Conservation (phyloP, 257 asterid species). For the Lycium ferocissimum region DNA sequence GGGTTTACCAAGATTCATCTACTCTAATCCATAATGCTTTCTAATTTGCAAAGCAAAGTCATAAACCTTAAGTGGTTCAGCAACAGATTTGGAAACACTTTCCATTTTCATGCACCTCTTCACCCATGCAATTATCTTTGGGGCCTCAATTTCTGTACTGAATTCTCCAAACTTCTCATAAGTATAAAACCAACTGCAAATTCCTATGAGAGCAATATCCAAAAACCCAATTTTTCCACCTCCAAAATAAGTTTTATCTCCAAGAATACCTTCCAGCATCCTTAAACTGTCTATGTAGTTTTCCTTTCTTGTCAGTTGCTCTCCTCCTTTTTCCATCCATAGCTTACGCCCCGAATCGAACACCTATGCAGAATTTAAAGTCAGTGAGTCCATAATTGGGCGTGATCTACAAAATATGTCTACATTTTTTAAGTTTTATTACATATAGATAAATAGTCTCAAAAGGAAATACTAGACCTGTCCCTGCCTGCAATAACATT, state of each 20-base stretch:
- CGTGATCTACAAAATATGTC: background rate
- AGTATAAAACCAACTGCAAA: slow-evolving; percentile 45
- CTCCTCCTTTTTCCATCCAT: slow-evolving; percentile 50
- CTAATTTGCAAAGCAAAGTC: slow-evolving; percentile 32
- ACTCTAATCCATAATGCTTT: slow-evolving; percentile 35
- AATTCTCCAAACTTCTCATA: slow-evolving; percentile 48
- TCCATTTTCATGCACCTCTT: slow-evolving; percentile 39
- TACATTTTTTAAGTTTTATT: background rate
- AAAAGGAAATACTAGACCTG: too few relatives aligned
- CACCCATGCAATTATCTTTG: slow-evolving; percentile 42
- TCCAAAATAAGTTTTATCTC: slow-evolving; percentile 57
- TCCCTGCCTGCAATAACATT: background rate
- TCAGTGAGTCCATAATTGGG: background rate
- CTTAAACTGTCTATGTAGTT: slow-evolving; percentile 40
- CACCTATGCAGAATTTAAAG: slow-evolving; percentile 24
- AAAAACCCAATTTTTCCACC: slow-evolving; percentile 49
- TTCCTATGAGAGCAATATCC: slow-evolving; percentile 46
- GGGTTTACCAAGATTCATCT: background rate
- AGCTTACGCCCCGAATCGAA: slow-evolving; percentile 35
- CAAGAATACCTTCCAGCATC: slow-evolving; percentile 49
- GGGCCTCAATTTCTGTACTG: slow-evolving; percentile 37
- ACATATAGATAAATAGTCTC: background rate
- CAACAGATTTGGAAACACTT: slow-evolving; percentile 40
- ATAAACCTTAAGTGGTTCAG: slow-evolving; percentile 40
- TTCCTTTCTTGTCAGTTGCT: slow-evolving; percentile 44